These are phyloP conservation scores for Aspergillus conjunctus DNA, from an alignment of 495 filamentous ascomycete species.

Conservation along the genomic window DNA sequence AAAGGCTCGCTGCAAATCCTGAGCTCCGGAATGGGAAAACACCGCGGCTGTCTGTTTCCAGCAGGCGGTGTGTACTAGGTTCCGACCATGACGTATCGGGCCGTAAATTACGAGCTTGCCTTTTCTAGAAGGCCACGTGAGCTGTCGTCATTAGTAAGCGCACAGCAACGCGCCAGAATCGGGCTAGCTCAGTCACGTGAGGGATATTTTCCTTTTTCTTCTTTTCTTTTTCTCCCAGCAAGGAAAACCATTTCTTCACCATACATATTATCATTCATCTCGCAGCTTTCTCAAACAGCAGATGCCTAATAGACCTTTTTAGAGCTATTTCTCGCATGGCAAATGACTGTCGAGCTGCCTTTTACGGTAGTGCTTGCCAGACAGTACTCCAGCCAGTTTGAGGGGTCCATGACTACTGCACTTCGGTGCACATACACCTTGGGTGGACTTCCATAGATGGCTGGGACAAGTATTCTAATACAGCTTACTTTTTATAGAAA, in stretches of 20 bases:
- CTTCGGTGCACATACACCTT: constrained; percentile 22
- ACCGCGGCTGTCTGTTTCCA: background rate
- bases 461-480: constrained; percentile 38
- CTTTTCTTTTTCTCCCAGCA: background rate
- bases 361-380: constrained; percentile 39
- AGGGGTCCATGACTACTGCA: constrained; percentile 47
- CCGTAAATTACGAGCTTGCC: background rate
- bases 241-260: background rate
- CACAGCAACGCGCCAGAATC: background rate
- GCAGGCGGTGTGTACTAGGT: background rate
- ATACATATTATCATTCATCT: constrained; percentile 33
- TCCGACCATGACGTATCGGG: background rate
- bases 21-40: constrained; percentile 4
- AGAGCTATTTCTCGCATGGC: constrained; percentile 22
- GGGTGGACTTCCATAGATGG: constrained; percentile 54
- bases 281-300: constrained; percentile 40
- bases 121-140: background rate
- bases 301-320: constrained; percentile 24
- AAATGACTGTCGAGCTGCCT: constrained; percentile 34
- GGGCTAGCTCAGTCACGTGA: background rate
- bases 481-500: background rate
- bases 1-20: constrained; percentile 3
- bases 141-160: background rate
- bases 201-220: background rate
- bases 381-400: constrained; percentile 52